These are phyloP conservation scores for Phytophthora uliginosa DNA, from an alignment of 352 stramenopile genomes.

Conservation along the genomic window DNA sequence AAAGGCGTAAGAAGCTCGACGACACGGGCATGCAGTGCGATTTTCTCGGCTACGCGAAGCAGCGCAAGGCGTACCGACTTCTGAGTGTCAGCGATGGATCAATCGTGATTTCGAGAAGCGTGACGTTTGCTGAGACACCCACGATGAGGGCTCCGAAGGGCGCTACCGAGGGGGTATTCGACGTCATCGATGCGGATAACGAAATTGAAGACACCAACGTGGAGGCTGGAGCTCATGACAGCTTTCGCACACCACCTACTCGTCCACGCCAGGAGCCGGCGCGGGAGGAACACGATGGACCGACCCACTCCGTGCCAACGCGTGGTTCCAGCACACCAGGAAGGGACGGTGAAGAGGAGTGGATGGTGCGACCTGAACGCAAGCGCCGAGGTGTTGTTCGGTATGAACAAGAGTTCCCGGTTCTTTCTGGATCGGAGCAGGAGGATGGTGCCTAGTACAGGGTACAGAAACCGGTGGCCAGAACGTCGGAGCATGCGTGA, in stretches of 20 bases:
- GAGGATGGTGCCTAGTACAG: background rate
- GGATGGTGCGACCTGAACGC: background rate
- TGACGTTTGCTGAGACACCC: no score
- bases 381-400: background rate
- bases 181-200: no score
- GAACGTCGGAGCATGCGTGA: background rate
- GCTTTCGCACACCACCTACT: background rate
- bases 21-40: no score
- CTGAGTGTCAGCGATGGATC: no score
- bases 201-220: no score
- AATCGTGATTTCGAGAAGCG: no score
- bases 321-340: background rate
- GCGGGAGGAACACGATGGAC: background rate
- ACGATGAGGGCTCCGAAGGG: no score
- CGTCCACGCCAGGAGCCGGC: background rate
- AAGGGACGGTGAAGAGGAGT: background rate
- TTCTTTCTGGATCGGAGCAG: background rate
- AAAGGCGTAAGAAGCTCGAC: no score
- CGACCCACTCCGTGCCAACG: background rate
- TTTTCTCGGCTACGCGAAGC: no score
- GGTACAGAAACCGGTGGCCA: background rate
- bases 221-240: no score
- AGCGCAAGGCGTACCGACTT: no score
- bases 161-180: no score
- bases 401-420: background rate